A percentile compares a stretch with the other conserved stretches of the same genome.
Conservation (phyloP, 768 basidiomycete species). For the Albatrellus ellisii region DNA sequence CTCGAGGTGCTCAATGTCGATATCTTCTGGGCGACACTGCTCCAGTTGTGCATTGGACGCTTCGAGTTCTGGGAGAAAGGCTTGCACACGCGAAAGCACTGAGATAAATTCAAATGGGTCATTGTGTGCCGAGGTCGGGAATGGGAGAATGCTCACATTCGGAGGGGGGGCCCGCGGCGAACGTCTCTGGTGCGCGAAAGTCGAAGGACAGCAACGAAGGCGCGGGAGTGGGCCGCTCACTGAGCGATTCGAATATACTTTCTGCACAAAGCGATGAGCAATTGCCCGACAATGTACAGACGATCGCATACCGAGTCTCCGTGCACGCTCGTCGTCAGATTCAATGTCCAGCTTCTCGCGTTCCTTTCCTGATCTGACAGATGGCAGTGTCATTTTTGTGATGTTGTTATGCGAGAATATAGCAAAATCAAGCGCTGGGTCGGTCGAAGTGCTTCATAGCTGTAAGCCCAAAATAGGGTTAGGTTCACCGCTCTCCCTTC, state of each 20-base stretch:
- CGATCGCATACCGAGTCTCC: constrained; percentile 15
- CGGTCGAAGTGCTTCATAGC: too few relatives aligned
- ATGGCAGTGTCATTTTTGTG: neutral
- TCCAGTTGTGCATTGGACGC: constrained; percentile 47
- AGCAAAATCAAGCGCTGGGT: too few relatives aligned
- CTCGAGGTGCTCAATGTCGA: constrained; percentile 58
- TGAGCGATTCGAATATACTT: constrained; percentile 11
- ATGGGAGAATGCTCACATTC: constrained; percentile 10
- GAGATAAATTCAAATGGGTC: constrained; percentile 1
- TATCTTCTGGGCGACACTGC: constrained; percentile 35
- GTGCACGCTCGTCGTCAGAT: constrained; percentile 7
- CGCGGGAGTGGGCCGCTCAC: neutral
- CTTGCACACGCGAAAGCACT: constrained; percentile 56
- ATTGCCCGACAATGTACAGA: too few relatives aligned
- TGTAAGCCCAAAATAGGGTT: neutral
- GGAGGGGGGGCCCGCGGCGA: constrained; percentile 12
- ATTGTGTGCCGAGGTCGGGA: neutral
- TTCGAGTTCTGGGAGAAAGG: constrained; percentile 54
- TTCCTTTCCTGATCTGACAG: neutral
- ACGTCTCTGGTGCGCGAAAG: constrained; percentile 15
- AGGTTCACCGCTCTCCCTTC: too few relatives aligned
- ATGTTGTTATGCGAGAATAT: neutral
- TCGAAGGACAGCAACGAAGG: constrained; percentile 10
- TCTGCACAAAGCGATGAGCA: too few relatives aligned
- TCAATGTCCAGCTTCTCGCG: constrained; percentile 7